These are phyloP conservation scores for Clarireedia sp. DNA, from an alignment of 2,329 filamentous ascomycete genomes.

Conservation along the genomic window DNA sequence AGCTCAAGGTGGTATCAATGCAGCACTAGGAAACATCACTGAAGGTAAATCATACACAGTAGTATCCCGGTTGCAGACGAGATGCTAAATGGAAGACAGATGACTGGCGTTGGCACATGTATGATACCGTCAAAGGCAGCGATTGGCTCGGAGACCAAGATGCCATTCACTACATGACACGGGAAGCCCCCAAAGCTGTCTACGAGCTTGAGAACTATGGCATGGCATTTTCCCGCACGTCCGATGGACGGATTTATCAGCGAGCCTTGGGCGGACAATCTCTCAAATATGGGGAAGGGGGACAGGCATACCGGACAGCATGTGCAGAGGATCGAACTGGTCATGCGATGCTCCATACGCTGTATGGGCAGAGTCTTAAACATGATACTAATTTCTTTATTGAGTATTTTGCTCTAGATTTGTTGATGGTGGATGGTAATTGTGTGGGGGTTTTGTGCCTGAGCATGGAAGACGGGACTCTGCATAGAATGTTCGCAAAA, in stretches of 20 bases:
- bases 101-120: slow-evolving; percentile 54
- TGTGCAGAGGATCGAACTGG: slow-evolving; percentile 92
- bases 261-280: slow-evolving; percentile 98
- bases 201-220: slow-evolving; percentile 49
- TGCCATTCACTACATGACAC: slow-evolving; percentile 52
- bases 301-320: slow-evolving; percentile 91
- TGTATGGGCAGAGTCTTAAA: slow-evolving; percentile 92
- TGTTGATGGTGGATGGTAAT: slow-evolving; percentile 95
- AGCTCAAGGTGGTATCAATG: slow-evolving; percentile 78
- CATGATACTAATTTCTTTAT: slow-evolving; percentile 99
- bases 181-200: slow-evolving; percentile 44
- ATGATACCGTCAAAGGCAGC: slow-evolving; percentile 50
- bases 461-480: slow-evolving; percentile 97
- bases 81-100: slow-evolving; percentile 29
- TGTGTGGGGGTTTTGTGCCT: slow-evolving; percentile 96
- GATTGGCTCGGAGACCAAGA: slow-evolving; percentile 54
- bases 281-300: slow-evolving; percentile 89
- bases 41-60: slow-evolving; percentile 31
- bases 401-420: slow-evolving; percentile 93
- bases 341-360: slow-evolving; percentile 94
- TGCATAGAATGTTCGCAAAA: slow-evolving; percentile 93
- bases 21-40: slow-evolving; percentile 65
- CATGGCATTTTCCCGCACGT: slow-evolving; percentile 44
- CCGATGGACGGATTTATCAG: slow-evolving; percentile 58
- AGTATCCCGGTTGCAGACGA: background rate